These are phyloP conservation scores for Curvularia eragrostidis DNA, from an alignment of 2,329 filamentous ascomycete genomes.

Conservation along the genomic window DNA sequence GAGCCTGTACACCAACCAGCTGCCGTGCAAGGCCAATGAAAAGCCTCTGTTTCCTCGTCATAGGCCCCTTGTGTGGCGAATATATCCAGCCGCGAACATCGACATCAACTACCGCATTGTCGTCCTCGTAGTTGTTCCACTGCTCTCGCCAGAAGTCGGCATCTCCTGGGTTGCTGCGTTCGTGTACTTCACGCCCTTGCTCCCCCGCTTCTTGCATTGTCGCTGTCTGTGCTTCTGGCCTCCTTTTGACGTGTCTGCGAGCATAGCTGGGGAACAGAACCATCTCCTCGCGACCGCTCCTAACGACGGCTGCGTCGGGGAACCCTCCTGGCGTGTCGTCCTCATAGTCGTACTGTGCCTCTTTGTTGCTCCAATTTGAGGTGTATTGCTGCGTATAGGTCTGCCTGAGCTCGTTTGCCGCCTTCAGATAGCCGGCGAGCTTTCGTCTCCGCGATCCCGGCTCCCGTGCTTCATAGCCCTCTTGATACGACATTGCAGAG, in stretches of 20 bases:
- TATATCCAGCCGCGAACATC: conserved; percentile 97
- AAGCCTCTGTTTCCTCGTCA: conserved; percentile 86
- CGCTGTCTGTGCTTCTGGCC: conserved; percentile 46
- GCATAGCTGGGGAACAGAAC: conserved; percentile 95
- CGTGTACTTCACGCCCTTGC: conserved; percentile 51
- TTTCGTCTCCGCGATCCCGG: conserved; percentile 77
- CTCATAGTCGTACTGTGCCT: conserved; percentile 53
- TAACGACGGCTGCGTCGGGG: conserved; percentile 81
- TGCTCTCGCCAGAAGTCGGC: conserved; percentile 78
- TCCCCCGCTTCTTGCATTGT: conserved; percentile 49
- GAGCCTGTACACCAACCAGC: conserved; percentile 82
- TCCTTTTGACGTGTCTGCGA: conserved; percentile 68
- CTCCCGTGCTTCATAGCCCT: conserved; percentile 57
- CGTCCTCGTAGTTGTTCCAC: conserved; percentile 80
- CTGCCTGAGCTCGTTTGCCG: conserved; percentile 74
- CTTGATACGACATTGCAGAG: conserved; percentile 41
- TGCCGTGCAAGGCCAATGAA: conserved; percentile 86
- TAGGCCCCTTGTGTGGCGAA: conserved; percentile 79
- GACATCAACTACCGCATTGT: conserved; percentile 87
- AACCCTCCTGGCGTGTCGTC: conserved; percentile 75
- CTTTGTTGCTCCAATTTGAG: conserved; percentile 56
- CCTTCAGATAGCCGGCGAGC: conserved; percentile 74
- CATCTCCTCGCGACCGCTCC: conserved; percentile 87
- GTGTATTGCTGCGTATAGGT: conserved; percentile 66
- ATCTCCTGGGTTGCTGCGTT: conserved; percentile 61